These are phyloP conservation scores for Talaromyces sp. DNA, from an alignment of 2,329 filamentous ascomycete species.

Conservation along the genomic window DNA sequence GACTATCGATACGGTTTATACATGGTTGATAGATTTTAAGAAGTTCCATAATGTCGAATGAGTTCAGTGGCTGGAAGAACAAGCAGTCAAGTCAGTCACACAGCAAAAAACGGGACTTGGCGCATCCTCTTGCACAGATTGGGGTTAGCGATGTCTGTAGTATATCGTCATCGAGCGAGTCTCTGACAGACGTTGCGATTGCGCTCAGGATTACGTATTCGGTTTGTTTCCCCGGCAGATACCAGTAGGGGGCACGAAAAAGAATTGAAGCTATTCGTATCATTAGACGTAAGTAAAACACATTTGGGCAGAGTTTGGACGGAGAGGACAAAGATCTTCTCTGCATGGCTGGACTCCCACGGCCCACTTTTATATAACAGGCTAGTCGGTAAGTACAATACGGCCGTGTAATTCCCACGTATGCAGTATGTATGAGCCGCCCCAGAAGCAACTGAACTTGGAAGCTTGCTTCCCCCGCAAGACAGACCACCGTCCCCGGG, in stretches of 20 bases:
- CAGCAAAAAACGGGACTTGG: background rate
- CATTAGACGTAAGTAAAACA: background rate
- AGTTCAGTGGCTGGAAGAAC: conserved; percentile 5
- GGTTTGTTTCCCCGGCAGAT: background rate
- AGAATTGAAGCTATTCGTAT: conserved; percentile 4
- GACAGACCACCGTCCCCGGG: conserved; percentile 9
- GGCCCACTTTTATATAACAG: background rate
- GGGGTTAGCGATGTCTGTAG: background rate
- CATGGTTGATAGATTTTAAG: background rate
- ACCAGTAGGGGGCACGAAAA: background rate
- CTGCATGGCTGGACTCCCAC: background rate
- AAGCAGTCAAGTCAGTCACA: background rate
- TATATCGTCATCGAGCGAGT: background rate
- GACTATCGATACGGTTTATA: background rate
- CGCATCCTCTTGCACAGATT: background rate
- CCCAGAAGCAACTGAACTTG: background rate
- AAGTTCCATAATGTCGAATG: background rate
- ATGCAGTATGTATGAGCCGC: background rate
- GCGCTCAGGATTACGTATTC: background rate
- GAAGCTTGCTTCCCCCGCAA: conserved; percentile 8
- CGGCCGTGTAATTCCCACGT: background rate
- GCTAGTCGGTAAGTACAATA: background rate
- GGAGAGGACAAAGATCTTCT: background rate
- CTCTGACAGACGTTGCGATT: background rate
- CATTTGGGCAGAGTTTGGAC: background rate